Evolutionary conservation across 768 basidiomycete species (phyloP), one percentile per base, ranked within the genome.

Genomic region (Trametes elegans): DNA sequence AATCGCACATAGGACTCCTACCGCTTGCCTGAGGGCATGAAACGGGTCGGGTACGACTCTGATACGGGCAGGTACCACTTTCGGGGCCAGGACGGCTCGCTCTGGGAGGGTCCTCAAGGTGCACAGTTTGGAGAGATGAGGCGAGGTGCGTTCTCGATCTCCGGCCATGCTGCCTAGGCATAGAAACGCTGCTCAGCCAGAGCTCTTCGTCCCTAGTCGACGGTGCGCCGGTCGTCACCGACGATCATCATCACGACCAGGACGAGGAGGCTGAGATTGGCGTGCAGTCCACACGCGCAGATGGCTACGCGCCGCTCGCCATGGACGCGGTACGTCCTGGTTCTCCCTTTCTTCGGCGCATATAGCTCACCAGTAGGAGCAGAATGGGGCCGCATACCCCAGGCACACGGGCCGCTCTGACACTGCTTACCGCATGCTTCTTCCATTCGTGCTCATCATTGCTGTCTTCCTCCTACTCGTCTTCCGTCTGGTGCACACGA

Each of bases 1-100:
- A 7, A 11, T 53, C 81, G 79, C 80, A 81, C 54, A 11, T 53
- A 81, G 79, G 79, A 81, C 54, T 71, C 73, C n/a, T 77, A 79
- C 62, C 74, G 79, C 58, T 74, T 81, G 47, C 79, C 80, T 1
- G 75, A 75, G 48, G 79, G 79, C 36, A 70, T 79, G 66, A 73
- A 81, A 57, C 82, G 89, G 29, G 80, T 87, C 53, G 89, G 88
- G 10, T 91, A 90, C 64, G 89, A 92, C 70, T 73, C 84, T 3
- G 89, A 91, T 71, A 76, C 77, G 1, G 78, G 80, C 44, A 73
- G 78, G 43, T 90, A 90, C 72, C 77, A 78, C 65, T 91, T 84
- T 71, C 76, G 77, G 23, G 82, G 83, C 67, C 53, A 53, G 3
- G 77, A 76, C 42, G 87, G 88, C 9, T 70, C 66, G 7, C 65